Base-by-base conservation (phyloP, 2,329 filamentous ascomycete genomes). In the Talaromyces albobiverticillius region DNA sequence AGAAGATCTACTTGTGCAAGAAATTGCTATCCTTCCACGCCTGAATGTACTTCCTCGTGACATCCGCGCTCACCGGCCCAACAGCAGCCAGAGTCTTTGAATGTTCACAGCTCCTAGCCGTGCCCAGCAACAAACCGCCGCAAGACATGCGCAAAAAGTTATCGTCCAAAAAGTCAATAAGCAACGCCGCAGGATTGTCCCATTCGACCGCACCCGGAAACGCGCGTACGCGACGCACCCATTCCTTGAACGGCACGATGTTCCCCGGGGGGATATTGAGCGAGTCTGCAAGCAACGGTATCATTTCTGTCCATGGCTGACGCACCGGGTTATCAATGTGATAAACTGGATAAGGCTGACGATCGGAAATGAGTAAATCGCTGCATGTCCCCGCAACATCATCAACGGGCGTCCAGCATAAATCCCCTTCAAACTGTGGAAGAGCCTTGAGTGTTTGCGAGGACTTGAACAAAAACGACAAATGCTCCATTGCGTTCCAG, bases 401-500 rank as follows among this genome's bases (percentile, higher is more conserved):
- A 55, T 81, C 67, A 5, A 81, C 79, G 0, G 79, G 76, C 0
- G 65, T 70, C 79, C 79, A 82, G 6, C 58, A 72, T 1, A 80
- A 51, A 1, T 55, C 42, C 0, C 76, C 77, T 0, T 67, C 46
- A 2, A 80, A 57, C 20, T 74, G 67, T 0, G 79, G 79, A 8
- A 78, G 59, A 0, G 63, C 68, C 0, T 66, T 64, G 0, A 82
- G 56, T 0, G 73, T 74, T 57, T 82, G 77, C 0, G 75, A 72
- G 0, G 75, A 78, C 62, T 81, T 81, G 49, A 81, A 61, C 20
- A 83, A 53, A 56, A 80, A 79, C 0, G 69, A 60, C 11, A 82
- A 65, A 56, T 82, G 78, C 60, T 83, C 79, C 25, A 71, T 68
- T 0, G 73, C 66, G 57, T 83, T 84, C 82, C 81, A 84, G 59